Evolutionary conservation across 768 basidiomycete genomes (phyloP).

Genomic region (Lentinula sp.): DNA sequence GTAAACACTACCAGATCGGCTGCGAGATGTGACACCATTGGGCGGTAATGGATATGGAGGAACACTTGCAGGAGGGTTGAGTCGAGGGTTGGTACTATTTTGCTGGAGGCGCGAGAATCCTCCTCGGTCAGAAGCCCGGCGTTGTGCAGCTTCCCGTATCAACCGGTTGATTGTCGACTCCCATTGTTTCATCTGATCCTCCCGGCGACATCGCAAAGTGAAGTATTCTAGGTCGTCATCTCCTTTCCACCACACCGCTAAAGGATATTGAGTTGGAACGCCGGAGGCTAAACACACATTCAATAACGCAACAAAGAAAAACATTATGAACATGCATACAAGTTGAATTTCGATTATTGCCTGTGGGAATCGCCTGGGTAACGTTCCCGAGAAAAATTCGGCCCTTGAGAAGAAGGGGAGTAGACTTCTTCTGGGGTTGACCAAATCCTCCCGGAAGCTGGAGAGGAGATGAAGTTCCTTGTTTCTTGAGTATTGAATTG

Average conservation of each 20-base stretch:
- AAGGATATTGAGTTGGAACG: slow-evolving; percentile 58
- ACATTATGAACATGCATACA: slow-evolving; percentile 38
- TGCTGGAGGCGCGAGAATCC: slow-evolving; percentile 46
- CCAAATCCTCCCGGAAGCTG: slow-evolving; percentile 37
- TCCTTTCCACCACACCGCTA: slow-evolving; percentile 92
- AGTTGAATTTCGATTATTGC: slow-evolving; percentile 43
- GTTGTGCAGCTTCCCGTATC: slow-evolving; percentile 69
- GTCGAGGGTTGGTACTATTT: slow-evolving; percentile 39
- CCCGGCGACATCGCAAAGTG: slow-evolving; percentile 85
- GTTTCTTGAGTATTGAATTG: slow-evolving; percentile 87
- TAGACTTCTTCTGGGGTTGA: slow-evolving; percentile 66
- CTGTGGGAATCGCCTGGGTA: slow-evolving; percentile 65
- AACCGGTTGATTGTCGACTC: slow-evolving; percentile 84
- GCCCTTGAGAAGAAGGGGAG: slow-evolving; percentile 86
- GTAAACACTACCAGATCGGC: slow-evolving; percentile 6
- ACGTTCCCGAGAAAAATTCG: slow-evolving; percentile 97
- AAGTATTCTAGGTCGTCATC: slow-evolving; percentile 93
- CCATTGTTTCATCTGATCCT: slow-evolving; percentile 93
- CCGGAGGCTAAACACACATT: slow-evolving; percentile 31
- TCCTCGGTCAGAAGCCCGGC: slow-evolving; percentile 63
- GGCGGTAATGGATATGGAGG: slow-evolving; percentile 5
- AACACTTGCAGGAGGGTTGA: neutral
- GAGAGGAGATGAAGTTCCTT: slow-evolving; percentile 42
- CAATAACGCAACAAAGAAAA: slow-evolving; percentile 1
- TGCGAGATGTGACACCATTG: neutral